Evolutionary conservation across 2,329 filamentous ascomycete genomes (phyloP).

Genomic region (Rutstroemia sp.): DNA sequence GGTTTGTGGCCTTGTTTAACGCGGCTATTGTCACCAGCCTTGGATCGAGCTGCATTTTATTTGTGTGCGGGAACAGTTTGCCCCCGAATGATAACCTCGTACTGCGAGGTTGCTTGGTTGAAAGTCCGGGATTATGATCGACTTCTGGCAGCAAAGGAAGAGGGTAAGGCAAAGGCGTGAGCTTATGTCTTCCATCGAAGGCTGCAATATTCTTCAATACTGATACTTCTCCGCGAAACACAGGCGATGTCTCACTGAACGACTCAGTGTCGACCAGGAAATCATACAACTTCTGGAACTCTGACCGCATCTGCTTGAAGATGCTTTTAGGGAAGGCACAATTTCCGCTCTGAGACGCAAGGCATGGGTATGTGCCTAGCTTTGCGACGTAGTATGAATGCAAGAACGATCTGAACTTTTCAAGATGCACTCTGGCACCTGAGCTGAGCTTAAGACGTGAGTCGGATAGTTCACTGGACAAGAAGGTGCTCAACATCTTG

Average conservation of each 20-base stretch:
- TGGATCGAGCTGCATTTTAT: constrained; percentile 40
- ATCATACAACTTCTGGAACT: constrained; percentile 65
- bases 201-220: constrained; percentile 59
- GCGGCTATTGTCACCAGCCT: constrained; percentile 46
- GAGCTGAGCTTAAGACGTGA: constrained; percentile 56
- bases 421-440: constrained; percentile 57
- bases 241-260: constrained; percentile 36
- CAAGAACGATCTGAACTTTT: constrained; percentile 64
- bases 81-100: constrained; percentile 21
- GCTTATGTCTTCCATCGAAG: constrained; percentile 57
- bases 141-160: constrained; percentile 56
- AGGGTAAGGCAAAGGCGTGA: constrained; percentile 53
- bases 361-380: constrained; percentile 60
- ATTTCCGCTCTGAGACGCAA: constrained; percentile 36
- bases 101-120: not conserved
- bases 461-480: constrained; percentile 63
- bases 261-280: constrained; percentile 58
- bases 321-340: constrained; percentile 49
- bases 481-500: constrained; percentile 55
- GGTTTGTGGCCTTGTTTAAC: constrained; percentile 42
- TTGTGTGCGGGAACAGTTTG: constrained; percentile 17
- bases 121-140: constrained; percentile 24
- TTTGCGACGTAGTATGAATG: constrained; percentile 58
- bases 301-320: constrained; percentile 54
- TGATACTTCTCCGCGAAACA: constrained; percentile 60